A percentile compares a stretch with the other conserved stretches of the same genome.
Conservation (phyloP, 768 basidiomycete genomes). For the Neoboletus brunneissimus region DNA sequence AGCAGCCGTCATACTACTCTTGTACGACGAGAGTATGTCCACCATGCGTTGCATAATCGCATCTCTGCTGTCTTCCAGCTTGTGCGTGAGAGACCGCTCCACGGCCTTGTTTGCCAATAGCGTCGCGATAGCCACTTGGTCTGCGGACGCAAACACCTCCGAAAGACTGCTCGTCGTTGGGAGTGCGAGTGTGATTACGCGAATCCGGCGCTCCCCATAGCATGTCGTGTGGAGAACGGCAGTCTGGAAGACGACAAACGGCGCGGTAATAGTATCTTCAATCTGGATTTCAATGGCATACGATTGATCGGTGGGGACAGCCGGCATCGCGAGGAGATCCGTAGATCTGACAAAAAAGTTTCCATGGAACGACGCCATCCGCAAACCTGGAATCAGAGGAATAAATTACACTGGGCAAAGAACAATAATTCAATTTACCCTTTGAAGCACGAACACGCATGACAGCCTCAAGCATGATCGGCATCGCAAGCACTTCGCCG, state of each 20-base stretch:
- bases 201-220: constrained; percentile 88
- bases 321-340: constrained; percentile 92
- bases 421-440: constrained; percentile 44
- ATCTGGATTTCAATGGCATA: constrained; percentile 96
- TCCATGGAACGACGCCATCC: constrained; percentile 97
- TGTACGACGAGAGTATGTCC: constrained; percentile 84
- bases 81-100: constrained; percentile 79
- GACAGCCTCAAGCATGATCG: constrained; percentile 94
- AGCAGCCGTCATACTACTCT: constrained; percentile 93
- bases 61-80: constrained; percentile 87
- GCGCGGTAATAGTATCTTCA: constrained; percentile 87
- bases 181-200: constrained; percentile 84
- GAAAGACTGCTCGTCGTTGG: constrained; percentile 87
- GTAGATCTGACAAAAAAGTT: constrained; percentile 99
- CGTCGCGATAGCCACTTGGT: constrained; percentile 83
- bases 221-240: constrained; percentile 94
- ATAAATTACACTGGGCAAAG: neutral
- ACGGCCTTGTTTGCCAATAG: constrained; percentile 91
- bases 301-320: constrained; percentile 94
- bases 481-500: constrained; percentile 87
- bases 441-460: constrained; percentile 98
- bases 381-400: constrained; percentile 54
- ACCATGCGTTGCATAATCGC: constrained; percentile 80
- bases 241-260: constrained; percentile 92
- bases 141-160: constrained; percentile 86